These are phyloP conservation scores for Kernera saxatilis DNA, from an alignment of 345 rosid species.

Conservation along the genomic window DNA sequence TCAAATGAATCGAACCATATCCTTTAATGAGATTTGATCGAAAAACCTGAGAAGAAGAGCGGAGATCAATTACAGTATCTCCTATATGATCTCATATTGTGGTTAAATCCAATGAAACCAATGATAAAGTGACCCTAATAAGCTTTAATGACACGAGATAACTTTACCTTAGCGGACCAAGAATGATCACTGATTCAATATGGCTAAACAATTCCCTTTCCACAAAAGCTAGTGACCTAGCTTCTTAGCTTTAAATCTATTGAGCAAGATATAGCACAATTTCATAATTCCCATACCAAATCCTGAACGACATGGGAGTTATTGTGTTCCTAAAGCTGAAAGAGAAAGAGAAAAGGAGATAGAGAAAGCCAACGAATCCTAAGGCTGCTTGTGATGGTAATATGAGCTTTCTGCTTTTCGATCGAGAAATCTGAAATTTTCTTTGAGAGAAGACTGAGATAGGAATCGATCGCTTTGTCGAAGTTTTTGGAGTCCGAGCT, in stretches of 20 bases:
- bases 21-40: too few species aligned
- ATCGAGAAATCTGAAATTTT: slow-evolving; percentile 25
- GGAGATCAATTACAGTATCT: too few species aligned
- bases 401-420: slow-evolving; percentile 18
- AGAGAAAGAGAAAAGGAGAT: too few species aligned
- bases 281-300: neutral
- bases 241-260: neutral
- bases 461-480: neutral
- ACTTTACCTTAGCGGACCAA: too few species aligned
- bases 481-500: slow-evolving; percentile 52
- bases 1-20: too few species aligned
- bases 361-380: too few species aligned
- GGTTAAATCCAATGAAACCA: too few species aligned
- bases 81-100: too few species aligned
- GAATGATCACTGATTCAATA: slow-evolving; percentile 2
- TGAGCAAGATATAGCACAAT: neutral
- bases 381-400: slow-evolving; percentile 43
- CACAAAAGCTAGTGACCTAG: neutral
- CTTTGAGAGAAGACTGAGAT: slow-evolving; percentile 18
- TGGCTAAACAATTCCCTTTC: neutral
- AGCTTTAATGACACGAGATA: too few species aligned
- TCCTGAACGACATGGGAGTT: neutral
- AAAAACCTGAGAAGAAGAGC: too few species aligned
- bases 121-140: too few species aligned
- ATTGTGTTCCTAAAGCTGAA: neutral